Percentiles rank a stretch among this genome's conserved stretches.
These are phyloP conservation scores for Curvularia lunata DNA, from an alignment of 2,329 filamentous ascomycete genomes.

Conservation along the genomic window DNA sequence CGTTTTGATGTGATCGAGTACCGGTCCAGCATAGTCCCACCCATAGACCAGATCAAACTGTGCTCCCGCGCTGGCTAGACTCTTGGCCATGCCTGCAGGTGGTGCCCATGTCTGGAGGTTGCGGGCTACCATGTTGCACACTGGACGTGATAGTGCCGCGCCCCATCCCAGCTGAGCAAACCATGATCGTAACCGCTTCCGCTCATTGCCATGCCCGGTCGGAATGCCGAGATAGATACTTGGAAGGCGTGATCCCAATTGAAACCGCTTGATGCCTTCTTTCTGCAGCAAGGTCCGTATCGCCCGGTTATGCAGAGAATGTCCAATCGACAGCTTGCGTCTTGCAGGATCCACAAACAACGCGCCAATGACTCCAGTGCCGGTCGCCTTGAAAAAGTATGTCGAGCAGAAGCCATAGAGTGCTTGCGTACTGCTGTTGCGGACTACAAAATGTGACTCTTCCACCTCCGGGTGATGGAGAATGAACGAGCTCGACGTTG, in stretches of 20 bases:
- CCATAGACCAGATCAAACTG: constrained; percentile 86
- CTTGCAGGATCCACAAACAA: constrained; percentile 89
- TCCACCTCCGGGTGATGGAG: constrained; percentile 73
- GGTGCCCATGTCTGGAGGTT: constrained; percentile 76
- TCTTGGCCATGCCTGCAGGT: constrained; percentile 77
- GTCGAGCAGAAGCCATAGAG: constrained; percentile 93
- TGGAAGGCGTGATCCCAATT: constrained; percentile 80
- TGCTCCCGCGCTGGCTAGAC: constrained; percentile 73
- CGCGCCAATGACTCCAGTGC: constrained; percentile 78
- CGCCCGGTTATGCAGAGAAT: constrained; percentile 85
- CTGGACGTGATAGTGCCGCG: constrained; percentile 65
- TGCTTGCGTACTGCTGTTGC: constrained; percentile 89
- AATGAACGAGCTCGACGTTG: constrained; percentile 77
- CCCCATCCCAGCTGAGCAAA: constrained; percentile 93
- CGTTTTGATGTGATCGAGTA: constrained; percentile 75
- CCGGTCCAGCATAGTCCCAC: constrained; percentile 73
- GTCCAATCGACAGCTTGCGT: constrained; percentile 86
- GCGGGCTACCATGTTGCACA: constrained; percentile 75
- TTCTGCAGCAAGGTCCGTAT: constrained; percentile 76
- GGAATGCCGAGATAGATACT: constrained; percentile 89
- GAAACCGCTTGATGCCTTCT: constrained; percentile 76
- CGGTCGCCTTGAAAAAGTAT: constrained; percentile 74
- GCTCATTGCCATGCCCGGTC: constrained; percentile 65
- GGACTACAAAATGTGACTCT: constrained; percentile 87
- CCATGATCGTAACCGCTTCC: constrained; percentile 73